Conservation (phyloP, 2,329 filamentous ascomycete species). For the Aspergillus ruber region DNA sequence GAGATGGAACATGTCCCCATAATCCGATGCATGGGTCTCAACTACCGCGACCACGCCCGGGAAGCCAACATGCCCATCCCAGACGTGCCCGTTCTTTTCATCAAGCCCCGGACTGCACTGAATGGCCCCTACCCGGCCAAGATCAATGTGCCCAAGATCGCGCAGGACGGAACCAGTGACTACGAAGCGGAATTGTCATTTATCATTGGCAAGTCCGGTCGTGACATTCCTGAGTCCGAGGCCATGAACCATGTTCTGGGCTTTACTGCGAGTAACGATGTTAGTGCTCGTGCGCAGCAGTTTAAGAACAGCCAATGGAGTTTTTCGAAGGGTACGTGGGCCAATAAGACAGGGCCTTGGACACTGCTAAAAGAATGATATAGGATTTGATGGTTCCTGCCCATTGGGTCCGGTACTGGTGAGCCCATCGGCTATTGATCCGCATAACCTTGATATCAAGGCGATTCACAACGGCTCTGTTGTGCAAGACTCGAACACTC, state of each 20-base stretch:
- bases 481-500: conserved; percentile 32
- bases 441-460: conserved; percentile 26
- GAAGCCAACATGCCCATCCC: conserved; percentile 36
- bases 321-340: conserved; percentile 31
- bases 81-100: conserved; percentile 31
- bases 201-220: conserved; percentile 31
- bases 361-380: not conserved
- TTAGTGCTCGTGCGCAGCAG: conserved; percentile 33
- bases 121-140: conserved; percentile 25
- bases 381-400: conserved; percentile 29
- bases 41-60: conserved; percentile 24
- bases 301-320: conserved; percentile 36
- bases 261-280: conserved; percentile 37
- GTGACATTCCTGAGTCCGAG: conserved; percentile 32
- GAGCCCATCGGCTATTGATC: conserved; percentile 25
- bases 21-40: conserved; percentile 2
- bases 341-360: not conserved
- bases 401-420: conserved; percentile 35
- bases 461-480: conserved; percentile 30
- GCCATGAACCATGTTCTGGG: conserved; percentile 37
- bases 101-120: conserved; percentile 34
- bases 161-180: conserved; percentile 33
- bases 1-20: not conserved
- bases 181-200: conserved; percentile 38
- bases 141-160: conserved; percentile 25